Evolutionary conservation across 2,329 filamentous ascomycete species (phyloP).

Genomic region (Aspergillaceae sp.): DNA sequence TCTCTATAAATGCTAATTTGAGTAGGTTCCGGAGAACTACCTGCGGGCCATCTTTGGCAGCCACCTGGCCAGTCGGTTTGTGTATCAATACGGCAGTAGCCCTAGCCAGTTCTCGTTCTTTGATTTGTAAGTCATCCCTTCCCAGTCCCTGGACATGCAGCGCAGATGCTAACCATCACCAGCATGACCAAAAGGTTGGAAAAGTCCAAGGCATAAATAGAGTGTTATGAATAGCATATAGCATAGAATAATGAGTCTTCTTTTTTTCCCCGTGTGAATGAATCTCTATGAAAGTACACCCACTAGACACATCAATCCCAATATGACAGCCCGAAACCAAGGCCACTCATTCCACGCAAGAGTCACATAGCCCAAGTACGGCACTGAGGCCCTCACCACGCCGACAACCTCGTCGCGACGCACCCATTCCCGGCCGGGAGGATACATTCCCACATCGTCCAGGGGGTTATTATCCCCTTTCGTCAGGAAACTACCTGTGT

Average conservation of each 20-base stretch:
- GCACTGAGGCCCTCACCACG: slow-evolving; percentile 3
- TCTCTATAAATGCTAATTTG: slow-evolving; percentile 11
- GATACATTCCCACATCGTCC: slow-evolving; percentile 3
- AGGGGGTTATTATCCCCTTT: slow-evolving; percentile 6
- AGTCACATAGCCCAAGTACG: slow-evolving; percentile 1
- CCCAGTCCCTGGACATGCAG: no score
- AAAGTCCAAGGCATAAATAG: slow-evolving; percentile 20
- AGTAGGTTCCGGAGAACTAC: slow-evolving; percentile 76
- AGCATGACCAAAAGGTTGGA: slow-evolving; percentile 33
- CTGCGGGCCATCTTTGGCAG: slow-evolving; percentile 92
- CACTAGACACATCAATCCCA: neutral
- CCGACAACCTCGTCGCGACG: slow-evolving; percentile 2
- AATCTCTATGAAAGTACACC: no score
- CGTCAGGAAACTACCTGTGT: slow-evolving; percentile 1
- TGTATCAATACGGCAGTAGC: slow-evolving; percentile 87
- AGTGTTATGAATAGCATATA: slow-evolving; percentile 1
- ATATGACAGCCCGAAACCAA: neutral
- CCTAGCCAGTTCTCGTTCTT: slow-evolving; percentile 98
- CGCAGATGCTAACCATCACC: slow-evolving; percentile 6
- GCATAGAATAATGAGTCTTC: no score
- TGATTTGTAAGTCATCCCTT: slow-evolving; percentile 67
- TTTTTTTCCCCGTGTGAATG: no score
- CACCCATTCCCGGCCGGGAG: slow-evolving; percentile 1
- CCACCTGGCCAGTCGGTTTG: slow-evolving; percentile 88
- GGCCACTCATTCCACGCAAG: neutral